Percentiles rank a stretch among this genome's conserved stretches.
Evolutionary conservation across 352 stramenopile genomes (phyloP).

Genomic region (Pythium periplocum): DNA sequence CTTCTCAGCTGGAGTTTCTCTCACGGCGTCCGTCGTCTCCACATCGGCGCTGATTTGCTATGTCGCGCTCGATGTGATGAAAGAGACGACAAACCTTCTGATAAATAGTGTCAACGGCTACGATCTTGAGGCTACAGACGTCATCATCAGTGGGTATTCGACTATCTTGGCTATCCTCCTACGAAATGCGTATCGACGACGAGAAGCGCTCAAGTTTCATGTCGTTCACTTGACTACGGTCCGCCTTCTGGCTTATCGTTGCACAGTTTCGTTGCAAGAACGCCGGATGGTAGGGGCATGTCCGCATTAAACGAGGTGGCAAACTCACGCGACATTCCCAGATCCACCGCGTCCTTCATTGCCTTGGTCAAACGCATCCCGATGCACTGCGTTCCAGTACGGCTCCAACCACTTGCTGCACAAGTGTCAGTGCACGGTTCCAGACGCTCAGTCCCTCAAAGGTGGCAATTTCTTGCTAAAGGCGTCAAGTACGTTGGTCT

Average conservation of each 20-base stretch:
- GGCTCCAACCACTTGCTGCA: too few relatives aligned
- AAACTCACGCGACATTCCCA: too few relatives aligned
- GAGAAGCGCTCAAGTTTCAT: constrained; percentile 9
- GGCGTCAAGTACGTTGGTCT: constrained; percentile 8
- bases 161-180: constrained; percentile 27
- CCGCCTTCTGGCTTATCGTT: constrained; percentile 27
- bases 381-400: constrained; percentile 17
- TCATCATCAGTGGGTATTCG: constrained; percentile 21
- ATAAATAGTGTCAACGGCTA: constrained; percentile 10
- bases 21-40: neutral
- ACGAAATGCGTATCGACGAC: constrained; percentile 23
- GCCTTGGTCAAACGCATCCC: constrained; percentile 17
- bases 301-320: too few relatives aligned
- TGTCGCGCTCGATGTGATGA: neutral
- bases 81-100: constrained; percentile 3
- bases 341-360: constrained; percentile 12
- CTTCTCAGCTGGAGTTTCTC: constrained; percentile 8
- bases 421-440: too few relatives aligned
- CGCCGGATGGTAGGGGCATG: too few relatives aligned
- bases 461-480: neutral
- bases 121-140: constrained; percentile 1
- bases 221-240: constrained; percentile 15
- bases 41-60: constrained; percentile 4
- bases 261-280: constrained; percentile 14
- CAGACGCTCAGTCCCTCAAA: too few relatives aligned